Evolutionary conservation across 768 basidiomycete genomes (phyloP).

Genomic region (Boletus sp.): DNA sequence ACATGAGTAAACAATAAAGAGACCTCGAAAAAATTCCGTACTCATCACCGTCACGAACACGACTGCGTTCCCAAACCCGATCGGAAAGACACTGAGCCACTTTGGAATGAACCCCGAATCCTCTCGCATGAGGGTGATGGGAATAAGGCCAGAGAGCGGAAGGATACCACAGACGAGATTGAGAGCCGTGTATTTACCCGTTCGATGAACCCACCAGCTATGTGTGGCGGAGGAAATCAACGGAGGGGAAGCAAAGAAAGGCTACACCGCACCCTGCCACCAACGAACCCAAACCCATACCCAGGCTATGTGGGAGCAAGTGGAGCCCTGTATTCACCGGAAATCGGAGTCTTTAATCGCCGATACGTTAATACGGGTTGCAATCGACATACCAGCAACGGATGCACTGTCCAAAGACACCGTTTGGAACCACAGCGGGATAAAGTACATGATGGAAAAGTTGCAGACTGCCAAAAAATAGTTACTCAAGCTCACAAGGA

Average conservation of each 20-base stretch:
- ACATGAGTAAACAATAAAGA: background rate
- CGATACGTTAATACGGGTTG: background rate
- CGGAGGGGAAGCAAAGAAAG: background rate
- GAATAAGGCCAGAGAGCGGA: constrained; percentile 9
- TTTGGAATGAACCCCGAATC: constrained; percentile 3
- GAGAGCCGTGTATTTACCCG: constrained; percentile 9
- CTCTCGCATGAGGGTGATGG: constrained; percentile 8
- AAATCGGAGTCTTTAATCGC: background rate
- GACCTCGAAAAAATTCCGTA: background rate
- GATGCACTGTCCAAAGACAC: constrained; percentile 10
- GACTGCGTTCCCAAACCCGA: constrained; percentile 16
- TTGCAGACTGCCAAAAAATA: constrained; percentile 10
- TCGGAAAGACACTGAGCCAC: constrained; percentile 16
- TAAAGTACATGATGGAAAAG: constrained; percentile 13
- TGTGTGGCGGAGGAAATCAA: background rate
- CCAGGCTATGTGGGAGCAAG: constrained; percentile 12
- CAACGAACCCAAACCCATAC: constrained; percentile 11
- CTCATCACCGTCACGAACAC: constrained; percentile 11
- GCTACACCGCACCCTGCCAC: constrained; percentile 1
- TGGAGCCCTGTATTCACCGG: constrained; percentile 6
- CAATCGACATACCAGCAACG: constrained; percentile 4
- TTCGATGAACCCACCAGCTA: constrained; percentile 10
- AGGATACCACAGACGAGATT: constrained; percentile 11
- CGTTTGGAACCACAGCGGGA: constrained; percentile 16
- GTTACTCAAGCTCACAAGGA: constrained; percentile 7